Conservation (phyloP, 768 basidiomycete species). For the Panellus pusillus region DNA sequence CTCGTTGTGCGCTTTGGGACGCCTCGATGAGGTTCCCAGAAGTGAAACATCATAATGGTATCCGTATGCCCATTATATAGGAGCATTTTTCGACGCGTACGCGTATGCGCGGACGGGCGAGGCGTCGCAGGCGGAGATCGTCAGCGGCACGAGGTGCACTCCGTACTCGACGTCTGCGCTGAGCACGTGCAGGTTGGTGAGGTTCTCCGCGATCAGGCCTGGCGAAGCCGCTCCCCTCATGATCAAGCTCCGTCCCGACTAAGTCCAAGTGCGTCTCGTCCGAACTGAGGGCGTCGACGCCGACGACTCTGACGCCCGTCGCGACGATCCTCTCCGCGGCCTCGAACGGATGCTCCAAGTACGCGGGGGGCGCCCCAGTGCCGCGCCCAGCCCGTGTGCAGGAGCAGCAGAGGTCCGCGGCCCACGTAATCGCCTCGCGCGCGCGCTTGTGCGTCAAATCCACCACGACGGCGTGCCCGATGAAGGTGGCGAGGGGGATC, state of each 20-base stretch:
- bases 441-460: constrained; percentile 48
- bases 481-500: constrained; percentile 50
- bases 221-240: constrained; percentile 33
- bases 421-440: constrained; percentile 58
- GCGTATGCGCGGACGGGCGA: constrained; percentile 69
- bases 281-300: constrained; percentile 64
- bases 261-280: constrained; percentile 55
- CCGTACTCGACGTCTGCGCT: constrained; percentile 35
- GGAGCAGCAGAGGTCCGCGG: constrained; percentile 49
- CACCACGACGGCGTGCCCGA: constrained; percentile 55
- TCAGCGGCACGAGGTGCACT: constrained; percentile 59
- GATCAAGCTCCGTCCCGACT: constrained; percentile 21
- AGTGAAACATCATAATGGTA: no score
- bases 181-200: constrained; percentile 53
- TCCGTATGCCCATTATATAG: not conserved
- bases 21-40: no score
- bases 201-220: constrained; percentile 72
- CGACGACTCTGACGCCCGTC: constrained; percentile 57
- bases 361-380: constrained; percentile 50
- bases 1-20: no score
- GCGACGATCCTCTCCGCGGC: constrained; percentile 51
- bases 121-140: constrained; percentile 59
- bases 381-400: constrained; percentile 70
- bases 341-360: constrained; percentile 65
- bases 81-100: constrained; percentile 44